These are phyloP conservation scores for Penium margaritaceum DNA, from an alignment of 139 green algal species.

Conservation along the genomic window DNA sequence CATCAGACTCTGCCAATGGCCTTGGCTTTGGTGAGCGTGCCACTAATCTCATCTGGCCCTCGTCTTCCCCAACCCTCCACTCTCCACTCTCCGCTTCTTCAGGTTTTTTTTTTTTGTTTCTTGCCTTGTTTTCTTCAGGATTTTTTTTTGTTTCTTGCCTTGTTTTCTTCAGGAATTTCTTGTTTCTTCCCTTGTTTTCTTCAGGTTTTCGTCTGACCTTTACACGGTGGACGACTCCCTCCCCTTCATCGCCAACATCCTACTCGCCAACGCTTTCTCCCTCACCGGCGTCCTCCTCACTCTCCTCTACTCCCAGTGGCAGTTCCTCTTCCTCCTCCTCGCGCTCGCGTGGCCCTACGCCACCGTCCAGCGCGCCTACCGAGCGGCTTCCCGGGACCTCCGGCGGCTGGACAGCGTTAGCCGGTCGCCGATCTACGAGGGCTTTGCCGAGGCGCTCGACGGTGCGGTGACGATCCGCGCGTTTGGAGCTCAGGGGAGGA, in stretches of 20 bases:
- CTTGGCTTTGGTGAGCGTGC: too few species aligned
- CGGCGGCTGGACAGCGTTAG: constrained; percentile 76
- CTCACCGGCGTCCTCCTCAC: constrained; percentile 62
- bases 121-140: too few species aligned
- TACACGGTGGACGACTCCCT: constrained; percentile 73
- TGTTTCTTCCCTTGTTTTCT: too few species aligned
- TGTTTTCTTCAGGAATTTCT: too few species aligned
- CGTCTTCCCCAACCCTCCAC: not conserved
- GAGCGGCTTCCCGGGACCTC: constrained; percentile 70
- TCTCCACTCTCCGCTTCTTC: too few species aligned
- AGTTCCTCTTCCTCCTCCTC: constrained; percentile 44
- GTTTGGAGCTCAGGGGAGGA: constrained; percentile 19
- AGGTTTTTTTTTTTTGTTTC: too few species aligned
- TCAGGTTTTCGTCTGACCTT: constrained; percentile 72
- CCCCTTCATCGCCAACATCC: constrained; percentile 86
- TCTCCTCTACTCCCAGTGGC: constrained; percentile 49
- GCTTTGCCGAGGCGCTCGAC: constrained; percentile 64
- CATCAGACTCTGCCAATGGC: too few species aligned
- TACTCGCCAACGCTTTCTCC: constrained; percentile 65
- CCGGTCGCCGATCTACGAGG: constrained; percentile 70
- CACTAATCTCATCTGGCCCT: not conserved
- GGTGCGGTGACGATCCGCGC: constrained; percentile 63
- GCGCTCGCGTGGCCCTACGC: constrained; percentile 54
- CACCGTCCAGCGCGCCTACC: constrained; percentile 64
- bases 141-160: too few species aligned